These are phyloP conservation scores for Apiotrichum veenhuisii DNA, from an alignment of 1,284 basidiomycete species.

Conservation along the genomic window DNA sequence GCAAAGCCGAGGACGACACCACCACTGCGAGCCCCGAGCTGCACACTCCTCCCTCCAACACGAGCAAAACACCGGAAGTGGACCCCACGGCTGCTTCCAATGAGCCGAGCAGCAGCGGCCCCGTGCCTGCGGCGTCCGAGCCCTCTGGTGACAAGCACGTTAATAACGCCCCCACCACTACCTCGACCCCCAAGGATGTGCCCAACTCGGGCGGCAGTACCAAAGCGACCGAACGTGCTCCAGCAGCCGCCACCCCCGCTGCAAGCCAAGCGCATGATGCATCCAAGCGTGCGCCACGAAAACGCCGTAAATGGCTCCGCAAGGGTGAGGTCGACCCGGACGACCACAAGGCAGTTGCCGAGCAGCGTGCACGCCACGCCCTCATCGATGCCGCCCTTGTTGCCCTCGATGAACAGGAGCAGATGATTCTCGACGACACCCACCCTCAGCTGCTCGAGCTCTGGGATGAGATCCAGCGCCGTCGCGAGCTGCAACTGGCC, in stretches of 20 bases:
- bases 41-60: slow-evolving; percentile 6
- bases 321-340: slow-evolving; percentile 48
- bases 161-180: neutral
- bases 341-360: slow-evolving; percentile 40
- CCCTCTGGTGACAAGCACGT: neutral
- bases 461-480: slow-evolving; percentile 29
- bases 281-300: slow-evolving; percentile 28
- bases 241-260: neutral
- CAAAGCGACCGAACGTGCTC: neutral
- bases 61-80: slow-evolving; percentile 1
- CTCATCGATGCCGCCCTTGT: slow-evolving; percentile 28
- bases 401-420: slow-evolving; percentile 32
- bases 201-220: neutral
- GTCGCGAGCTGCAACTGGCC: slow-evolving; percentile 18
- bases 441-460: slow-evolving; percentile 31
- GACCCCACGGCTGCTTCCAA: neutral
- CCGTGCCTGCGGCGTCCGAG: neutral
- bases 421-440: slow-evolving; percentile 21
- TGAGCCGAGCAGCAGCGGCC: neutral
- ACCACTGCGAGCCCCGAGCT: slow-evolving; percentile 10
- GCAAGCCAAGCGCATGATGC: neutral
- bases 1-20: slow-evolving; percentile 15
- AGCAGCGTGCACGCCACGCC: slow-evolving; percentile 26
- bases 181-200: neutral
- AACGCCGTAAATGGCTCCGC: slow-evolving; percentile 39